Conservation (phyloP, 345 rosid species). For the Eucalyptus globulus region DNA sequence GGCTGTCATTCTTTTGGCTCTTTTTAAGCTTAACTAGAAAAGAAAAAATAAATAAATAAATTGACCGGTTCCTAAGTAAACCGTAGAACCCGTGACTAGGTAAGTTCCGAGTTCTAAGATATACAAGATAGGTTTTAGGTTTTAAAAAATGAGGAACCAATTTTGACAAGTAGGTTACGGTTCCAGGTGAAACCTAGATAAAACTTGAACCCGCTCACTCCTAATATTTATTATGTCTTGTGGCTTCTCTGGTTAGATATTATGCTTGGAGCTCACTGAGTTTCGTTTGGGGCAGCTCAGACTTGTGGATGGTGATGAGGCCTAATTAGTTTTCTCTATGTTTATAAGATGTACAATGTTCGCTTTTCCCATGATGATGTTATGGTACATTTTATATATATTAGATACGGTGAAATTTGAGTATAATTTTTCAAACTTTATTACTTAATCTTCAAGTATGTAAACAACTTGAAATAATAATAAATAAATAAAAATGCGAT, state of each 20-base stretch:
- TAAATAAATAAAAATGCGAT: background rate
- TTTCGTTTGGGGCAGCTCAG: background rate
- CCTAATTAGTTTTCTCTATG: background rate
- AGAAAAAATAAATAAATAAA: too few species aligned
- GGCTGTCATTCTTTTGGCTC: background rate
- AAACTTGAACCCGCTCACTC: too few species aligned
- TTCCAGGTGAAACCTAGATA: background rate
- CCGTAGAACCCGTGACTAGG: background rate
- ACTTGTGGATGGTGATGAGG: background rate
- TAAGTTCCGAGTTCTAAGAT: too few species aligned
- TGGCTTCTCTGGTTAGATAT: background rate
- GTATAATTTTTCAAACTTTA: background rate
- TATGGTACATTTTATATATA: background rate
- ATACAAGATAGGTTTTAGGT: background rate
- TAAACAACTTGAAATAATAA: background rate
- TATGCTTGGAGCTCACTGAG: background rate
- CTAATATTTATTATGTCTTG: background rate
- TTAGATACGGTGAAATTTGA: background rate
- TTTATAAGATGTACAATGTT: background rate
- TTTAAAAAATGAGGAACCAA: background rate
- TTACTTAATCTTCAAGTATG: background rate
- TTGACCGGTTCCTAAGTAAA: background rate
- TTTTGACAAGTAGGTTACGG: background rate
- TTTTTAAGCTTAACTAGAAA: too few species aligned
- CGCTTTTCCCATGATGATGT: background rate